Evolutionary conservation across 179 eudicot genomes (phyloP).

Genomic region (Beta lomatogona): DNA sequence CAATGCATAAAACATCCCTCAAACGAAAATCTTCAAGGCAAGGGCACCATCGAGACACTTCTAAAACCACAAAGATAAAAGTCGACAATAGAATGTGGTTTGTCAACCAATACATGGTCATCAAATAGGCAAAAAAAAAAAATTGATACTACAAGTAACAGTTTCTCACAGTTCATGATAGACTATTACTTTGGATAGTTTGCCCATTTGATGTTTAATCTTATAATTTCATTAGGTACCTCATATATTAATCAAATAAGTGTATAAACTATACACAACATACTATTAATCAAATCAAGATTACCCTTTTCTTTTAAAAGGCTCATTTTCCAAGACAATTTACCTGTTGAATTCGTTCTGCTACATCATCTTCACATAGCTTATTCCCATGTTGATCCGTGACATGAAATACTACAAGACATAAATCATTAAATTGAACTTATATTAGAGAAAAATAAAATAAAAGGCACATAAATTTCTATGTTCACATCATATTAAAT

Average conservation of each 20-base stretch:
- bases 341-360: constrained; percentile 86
- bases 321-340: neutral
- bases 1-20: no score
- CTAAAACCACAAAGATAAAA: no score
- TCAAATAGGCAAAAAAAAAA: neutral
- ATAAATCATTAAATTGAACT: constrained; percentile 8
- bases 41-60: no score
- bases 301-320: neutral
- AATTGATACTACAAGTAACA: neutral
- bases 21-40: no score
- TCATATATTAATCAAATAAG: neutral
- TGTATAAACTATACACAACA: neutral
- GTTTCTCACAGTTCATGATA: neutral
- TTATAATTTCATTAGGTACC: neutral
- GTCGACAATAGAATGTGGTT: no score
- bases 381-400: constrained; percentile 83
- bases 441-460: neutral
- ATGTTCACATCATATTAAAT: constrained; percentile 19
- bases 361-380: constrained; percentile 58
- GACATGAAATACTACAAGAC: constrained; percentile 77
- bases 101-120: no score
- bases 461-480: neutral
- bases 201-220: neutral
- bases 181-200: neutral
- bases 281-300: neutral